Conservation (phyloP, 305 asterid genomes). For the Fraxinus dipetala region DNA sequence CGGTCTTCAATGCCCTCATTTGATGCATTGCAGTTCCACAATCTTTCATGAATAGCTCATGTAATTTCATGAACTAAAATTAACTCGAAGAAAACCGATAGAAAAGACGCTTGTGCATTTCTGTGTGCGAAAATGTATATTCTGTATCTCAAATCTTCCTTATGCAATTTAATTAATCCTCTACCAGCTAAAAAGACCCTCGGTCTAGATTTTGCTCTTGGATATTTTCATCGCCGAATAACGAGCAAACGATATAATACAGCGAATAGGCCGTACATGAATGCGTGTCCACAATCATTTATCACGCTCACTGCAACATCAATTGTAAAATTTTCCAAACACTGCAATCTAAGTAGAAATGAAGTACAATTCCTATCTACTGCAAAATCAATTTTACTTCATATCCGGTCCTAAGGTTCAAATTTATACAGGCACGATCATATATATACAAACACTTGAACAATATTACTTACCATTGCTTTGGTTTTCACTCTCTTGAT, state of each 20-base stretch:
- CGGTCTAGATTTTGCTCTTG: not conserved
- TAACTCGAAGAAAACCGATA: not conserved
- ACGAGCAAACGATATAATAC: not conserved
- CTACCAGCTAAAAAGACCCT: not conserved
- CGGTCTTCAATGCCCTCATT: not conserved
- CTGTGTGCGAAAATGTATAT: not conserved
- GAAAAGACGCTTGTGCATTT: not conserved
- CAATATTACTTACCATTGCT: slow-evolving; percentile 45
- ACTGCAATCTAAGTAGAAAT: not conserved
- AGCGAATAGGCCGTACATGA: not conserved
- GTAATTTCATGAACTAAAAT: not conserved
- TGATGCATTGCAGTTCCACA: not conserved
- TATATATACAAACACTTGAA: not conserved
- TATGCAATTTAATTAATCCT: not conserved
- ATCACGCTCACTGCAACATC: not conserved
- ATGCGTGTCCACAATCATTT: not conserved
- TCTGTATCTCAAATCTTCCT: not conserved
- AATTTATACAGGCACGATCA: not conserved
- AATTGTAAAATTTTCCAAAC: not conserved
- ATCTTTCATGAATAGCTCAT: not conserved
- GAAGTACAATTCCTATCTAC: not conserved
- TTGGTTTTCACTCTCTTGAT: slow-evolving; percentile 34
- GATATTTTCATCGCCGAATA: not conserved
- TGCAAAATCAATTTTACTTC: not conserved
- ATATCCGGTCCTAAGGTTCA: not conserved